Evolutionary conservation across 2,329 filamentous ascomycete species (phyloP).

Genomic region (Alternaria ethzedia): DNA sequence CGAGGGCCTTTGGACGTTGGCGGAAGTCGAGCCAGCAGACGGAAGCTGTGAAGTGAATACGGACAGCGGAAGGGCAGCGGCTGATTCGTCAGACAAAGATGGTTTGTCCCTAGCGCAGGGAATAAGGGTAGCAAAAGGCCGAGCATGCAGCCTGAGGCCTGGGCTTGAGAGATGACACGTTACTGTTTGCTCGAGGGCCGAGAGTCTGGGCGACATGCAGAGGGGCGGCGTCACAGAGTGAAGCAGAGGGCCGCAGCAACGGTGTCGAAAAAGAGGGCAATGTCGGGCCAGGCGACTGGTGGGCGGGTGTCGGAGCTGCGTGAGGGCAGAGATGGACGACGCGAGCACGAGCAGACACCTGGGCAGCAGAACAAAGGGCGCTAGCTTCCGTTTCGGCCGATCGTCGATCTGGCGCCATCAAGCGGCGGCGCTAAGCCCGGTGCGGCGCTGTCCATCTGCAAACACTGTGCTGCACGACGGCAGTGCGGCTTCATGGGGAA

Average conservation of each 20-base stretch:
- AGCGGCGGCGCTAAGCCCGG: background rate
- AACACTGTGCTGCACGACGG: background rate
- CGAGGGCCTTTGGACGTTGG: background rate
- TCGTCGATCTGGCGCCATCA: slow-evolving; percentile 12
- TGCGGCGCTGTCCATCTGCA: background rate
- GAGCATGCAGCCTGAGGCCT: slow-evolving; percentile 12
- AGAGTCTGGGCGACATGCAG: background rate
- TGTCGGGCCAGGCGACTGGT: background rate
- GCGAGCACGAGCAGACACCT: background rate
- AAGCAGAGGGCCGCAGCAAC: slow-evolving; percentile 1
- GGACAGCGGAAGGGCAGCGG: slow-evolving; percentile 2
- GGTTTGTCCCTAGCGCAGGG: slow-evolving; percentile 7
- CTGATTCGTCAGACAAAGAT: slow-evolving; percentile 12
- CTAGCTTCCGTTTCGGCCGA: slow-evolving; percentile 10
- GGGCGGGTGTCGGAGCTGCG: background rate
- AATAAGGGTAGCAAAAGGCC: slow-evolving; percentile 14
- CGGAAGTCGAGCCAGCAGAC: slow-evolving; percentile 1
- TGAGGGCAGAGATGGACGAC: background rate
- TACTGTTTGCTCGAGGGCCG: slow-evolving; percentile 1
- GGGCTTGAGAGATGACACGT: slow-evolving; percentile 14
- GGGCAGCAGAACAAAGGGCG: background rate
- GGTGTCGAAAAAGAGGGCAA: background rate
- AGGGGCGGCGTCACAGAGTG: background rate
- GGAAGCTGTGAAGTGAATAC: background rate
- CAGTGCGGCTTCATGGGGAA: slow-evolving; percentile 2